Conservation (phyloP, 805 yeast species). For the Cyberlindnera samutprakarnensis region DNA sequence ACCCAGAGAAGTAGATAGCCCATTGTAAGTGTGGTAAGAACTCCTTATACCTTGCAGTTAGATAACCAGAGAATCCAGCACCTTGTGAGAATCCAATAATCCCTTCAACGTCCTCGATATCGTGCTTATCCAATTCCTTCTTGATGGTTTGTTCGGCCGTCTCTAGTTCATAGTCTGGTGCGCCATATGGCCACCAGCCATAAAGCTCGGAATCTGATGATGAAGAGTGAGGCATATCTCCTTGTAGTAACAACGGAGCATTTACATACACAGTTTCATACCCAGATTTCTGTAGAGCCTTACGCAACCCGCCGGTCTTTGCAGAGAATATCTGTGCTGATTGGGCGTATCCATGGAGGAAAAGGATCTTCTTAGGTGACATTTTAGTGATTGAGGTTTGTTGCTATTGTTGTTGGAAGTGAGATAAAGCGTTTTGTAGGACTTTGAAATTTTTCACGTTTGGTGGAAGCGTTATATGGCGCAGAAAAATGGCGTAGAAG, state of each 20-base stretch:
- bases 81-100: slow-evolving; percentile 91
- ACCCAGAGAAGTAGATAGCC: slow-evolving; percentile 56
- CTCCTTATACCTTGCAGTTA: slow-evolving; percentile 33
- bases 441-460: too few relatives aligned
- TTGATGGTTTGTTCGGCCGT: slow-evolving; percentile 33
- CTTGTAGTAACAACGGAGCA: slow-evolving; percentile 59
- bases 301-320: slow-evolving; percentile 82
- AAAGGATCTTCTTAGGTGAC: slow-evolving; percentile 45
- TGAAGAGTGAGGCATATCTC: slow-evolving; percentile 60
- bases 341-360: slow-evolving; percentile 89
- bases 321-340: slow-evolving; percentile 71
- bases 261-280: slow-evolving; percentile 67
- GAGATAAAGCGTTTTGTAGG: not conserved
- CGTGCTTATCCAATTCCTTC: slow-evolving; percentile 32
- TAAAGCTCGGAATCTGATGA: slow-evolving; percentile 22
- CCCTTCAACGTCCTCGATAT: slow-evolving; percentile 75
- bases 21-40: slow-evolving; percentile 41
- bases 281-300: slow-evolving; percentile 49
- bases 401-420: not conserved
- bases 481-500: too few relatives aligned
- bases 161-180: slow-evolving; percentile 22
- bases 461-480: too few relatives aligned
- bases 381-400: slow-evolving; percentile 1
- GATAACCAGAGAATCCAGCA: slow-evolving; percentile 67
- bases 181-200: slow-evolving; percentile 67